Conservation (phyloP, 1,284 basidiomycete genomes). For the Apiotrichum mycotoxinovorans region DNA sequence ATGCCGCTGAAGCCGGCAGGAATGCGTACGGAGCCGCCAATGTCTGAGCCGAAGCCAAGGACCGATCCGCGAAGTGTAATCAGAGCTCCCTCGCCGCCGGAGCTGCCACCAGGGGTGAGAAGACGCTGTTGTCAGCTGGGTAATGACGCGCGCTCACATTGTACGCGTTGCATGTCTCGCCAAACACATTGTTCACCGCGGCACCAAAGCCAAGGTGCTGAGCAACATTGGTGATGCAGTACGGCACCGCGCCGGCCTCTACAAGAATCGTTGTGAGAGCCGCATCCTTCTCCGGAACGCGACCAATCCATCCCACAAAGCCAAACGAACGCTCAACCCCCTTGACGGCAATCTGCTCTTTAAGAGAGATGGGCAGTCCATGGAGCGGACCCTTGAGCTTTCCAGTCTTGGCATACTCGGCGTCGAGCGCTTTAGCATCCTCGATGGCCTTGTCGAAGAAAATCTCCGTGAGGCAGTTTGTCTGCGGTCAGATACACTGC, state of each 20-base stretch:
- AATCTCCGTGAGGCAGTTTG: slow-evolving; percentile 50
- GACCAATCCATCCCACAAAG: slow-evolving; percentile 17
- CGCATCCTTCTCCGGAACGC: slow-evolving; percentile 10
- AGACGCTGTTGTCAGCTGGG: neutral
- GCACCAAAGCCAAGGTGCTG: slow-evolving; percentile 29
- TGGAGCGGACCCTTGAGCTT: slow-evolving; percentile 49
- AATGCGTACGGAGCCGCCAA: slow-evolving; percentile 59
- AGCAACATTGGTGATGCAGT: slow-evolving; percentile 25
- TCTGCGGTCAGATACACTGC: neutral
- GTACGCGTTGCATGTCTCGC: slow-evolving; percentile 45
- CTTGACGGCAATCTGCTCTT: slow-evolving; percentile 24
- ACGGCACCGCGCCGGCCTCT: slow-evolving; percentile 25
- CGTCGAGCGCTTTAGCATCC: slow-evolving; percentile 47
- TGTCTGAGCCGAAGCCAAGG: slow-evolving; percentile 49
- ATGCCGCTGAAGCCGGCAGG: slow-evolving; percentile 15
- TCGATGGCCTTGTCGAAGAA: slow-evolving; percentile 46
- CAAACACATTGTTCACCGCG: slow-evolving; percentile 25
- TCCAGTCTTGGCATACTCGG: slow-evolving; percentile 43
- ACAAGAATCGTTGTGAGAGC: slow-evolving; percentile 15
- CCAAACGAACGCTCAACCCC: slow-evolving; percentile 36
- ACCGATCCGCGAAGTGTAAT: slow-evolving; percentile 40
- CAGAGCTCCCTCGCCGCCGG: slow-evolving; percentile 50
- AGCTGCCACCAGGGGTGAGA: slow-evolving; percentile 36
- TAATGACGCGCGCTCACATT: slow-evolving; percentile 33
- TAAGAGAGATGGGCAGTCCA: slow-evolving; percentile 51